Percentiles rank a stretch among this genome's conserved stretches.
phyloP scores from a whole-genome alignment of 768 basidiomycete species.

The Agaricus sinodeliciosus region DNA sequence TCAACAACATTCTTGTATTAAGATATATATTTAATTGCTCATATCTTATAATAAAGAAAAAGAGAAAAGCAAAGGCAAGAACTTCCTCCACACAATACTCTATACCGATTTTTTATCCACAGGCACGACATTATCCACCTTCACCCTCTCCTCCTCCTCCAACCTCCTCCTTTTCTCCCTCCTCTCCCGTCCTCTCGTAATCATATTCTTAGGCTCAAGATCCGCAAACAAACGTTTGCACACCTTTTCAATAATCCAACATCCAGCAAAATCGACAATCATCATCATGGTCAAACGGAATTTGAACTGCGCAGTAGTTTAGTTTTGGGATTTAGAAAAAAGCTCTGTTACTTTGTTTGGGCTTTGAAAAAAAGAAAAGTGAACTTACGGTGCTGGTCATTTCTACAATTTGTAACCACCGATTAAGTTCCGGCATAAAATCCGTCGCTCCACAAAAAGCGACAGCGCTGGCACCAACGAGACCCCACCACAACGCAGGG shows the following conservation, averaged over 20 bases:
- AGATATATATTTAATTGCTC: too few relatives aligned
- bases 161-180: conserved; percentile 49
- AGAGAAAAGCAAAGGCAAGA: too few relatives aligned
- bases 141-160: conserved; percentile 12
- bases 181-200: conserved; percentile 79
- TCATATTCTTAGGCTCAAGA: conserved; percentile 76
- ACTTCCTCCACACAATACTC: neutral
- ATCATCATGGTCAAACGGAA: conserved; percentile 70
- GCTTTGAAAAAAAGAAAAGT: neutral
- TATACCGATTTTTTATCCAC: neutral
- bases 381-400: conserved; percentile 71
- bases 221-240: conserved; percentile 89
- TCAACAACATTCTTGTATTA: too few relatives aligned
- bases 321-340: neutral
- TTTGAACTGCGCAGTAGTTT: conserved; percentile 69
- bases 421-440: conserved; percentile 90
- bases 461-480: conserved; percentile 82
- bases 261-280: conserved; percentile 84
- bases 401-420: conserved; percentile 95
- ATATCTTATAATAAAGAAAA: too few relatives aligned
- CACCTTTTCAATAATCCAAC: conserved; percentile 72
- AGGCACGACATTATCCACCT: neutral
- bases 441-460: conserved; percentile 94
- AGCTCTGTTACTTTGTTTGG: too few relatives aligned
- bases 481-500: conserved; percentile 85